Evolutionary conservation across 345 rosid genomes (phyloP).

Genomic region (Camelina neglecta): DNA sequence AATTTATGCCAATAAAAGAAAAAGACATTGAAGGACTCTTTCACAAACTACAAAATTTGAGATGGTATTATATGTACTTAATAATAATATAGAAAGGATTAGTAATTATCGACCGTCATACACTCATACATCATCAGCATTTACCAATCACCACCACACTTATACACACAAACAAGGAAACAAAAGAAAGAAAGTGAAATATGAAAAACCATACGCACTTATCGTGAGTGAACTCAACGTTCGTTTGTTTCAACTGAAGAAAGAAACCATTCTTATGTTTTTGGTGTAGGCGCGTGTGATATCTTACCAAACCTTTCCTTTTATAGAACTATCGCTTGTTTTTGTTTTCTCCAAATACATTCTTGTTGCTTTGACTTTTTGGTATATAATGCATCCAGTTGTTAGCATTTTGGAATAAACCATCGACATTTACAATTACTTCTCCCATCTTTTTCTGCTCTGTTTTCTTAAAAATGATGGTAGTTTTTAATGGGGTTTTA

Average conservation of each 20-base stretch:
- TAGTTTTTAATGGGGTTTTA: not conserved
- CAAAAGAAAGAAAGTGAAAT: not conserved
- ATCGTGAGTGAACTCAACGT: not conserved
- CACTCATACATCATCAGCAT: not conserved
- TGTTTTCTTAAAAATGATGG: conserved; percentile 29
- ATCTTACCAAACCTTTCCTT: not conserved
- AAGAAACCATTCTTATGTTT: not conserved
- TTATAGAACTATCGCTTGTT: not conserved
- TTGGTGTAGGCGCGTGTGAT: not conserved
- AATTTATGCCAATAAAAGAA: not conserved
- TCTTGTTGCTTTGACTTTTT: not conserved
- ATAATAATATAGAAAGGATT: not conserved
- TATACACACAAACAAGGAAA: not conserved
- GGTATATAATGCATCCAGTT: not conserved
- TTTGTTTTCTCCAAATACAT: not conserved
- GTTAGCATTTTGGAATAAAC: not conserved
- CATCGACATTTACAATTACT: not conserved
- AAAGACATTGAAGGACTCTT: not conserved
- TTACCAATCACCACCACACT: not conserved
- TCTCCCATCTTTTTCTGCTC: not conserved
- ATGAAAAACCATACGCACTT: not conserved
- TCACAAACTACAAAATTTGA: not conserved
- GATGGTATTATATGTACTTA: not conserved
- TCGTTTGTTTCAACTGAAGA: not conserved
- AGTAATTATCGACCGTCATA: conserved; percentile 1